Evolutionary conservation across 73 alveolate species (phyloP), one percentile per base, ranked within the genome.

Genomic region (Paramecium primaurelia): DNA sequence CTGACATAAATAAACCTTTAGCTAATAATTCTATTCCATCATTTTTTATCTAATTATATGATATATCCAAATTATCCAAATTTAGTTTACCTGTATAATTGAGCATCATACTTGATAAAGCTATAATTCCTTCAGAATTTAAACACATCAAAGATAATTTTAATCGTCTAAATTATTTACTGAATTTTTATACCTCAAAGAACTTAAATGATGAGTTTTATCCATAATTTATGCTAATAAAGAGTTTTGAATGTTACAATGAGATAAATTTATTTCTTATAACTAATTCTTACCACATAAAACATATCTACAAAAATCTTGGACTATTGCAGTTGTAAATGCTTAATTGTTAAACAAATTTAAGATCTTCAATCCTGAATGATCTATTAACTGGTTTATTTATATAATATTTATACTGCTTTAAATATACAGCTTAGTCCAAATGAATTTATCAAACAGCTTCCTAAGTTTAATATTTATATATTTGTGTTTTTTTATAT

Each of bases 231-330:
- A 32, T 2, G 91, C 64, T 26, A 80, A 80, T 28, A 80, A 45
- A 9, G 30, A 16, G 26, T 44, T 80, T 40, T 80, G 77, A 32
- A 80, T 80, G 22, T 80, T 80, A n/a, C 91, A 80, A 45, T 42
- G 75, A 80, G 71, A 42, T 80, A 80, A 80, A 80, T 80, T 80
- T 22, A 80, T 80, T 36, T 80, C 91, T 18, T 34, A 9, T 47
- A 80, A 26, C n/a, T 80, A 12, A 14, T 47, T 80, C 30, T 80
- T 80, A 0, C 91, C 91, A 12, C 58, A 8, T 36, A 80, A 47
- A 38, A 80, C 91, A 47, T 80, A 80, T 26, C 58, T 80, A 25
- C 91, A 80, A 80, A 80, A 80, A 80, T 80, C 91, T 20, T 80
- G 26, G 0, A 80, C 73, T 10, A 80, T 64, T 22, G 71, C 47